Percentiles rank a stretch among this genome's conserved stretches.
Evolutionary conservation across 2,329 filamentous ascomycete genomes (phyloP).

Genomic region (Scedosporium minutisporum): DNA sequence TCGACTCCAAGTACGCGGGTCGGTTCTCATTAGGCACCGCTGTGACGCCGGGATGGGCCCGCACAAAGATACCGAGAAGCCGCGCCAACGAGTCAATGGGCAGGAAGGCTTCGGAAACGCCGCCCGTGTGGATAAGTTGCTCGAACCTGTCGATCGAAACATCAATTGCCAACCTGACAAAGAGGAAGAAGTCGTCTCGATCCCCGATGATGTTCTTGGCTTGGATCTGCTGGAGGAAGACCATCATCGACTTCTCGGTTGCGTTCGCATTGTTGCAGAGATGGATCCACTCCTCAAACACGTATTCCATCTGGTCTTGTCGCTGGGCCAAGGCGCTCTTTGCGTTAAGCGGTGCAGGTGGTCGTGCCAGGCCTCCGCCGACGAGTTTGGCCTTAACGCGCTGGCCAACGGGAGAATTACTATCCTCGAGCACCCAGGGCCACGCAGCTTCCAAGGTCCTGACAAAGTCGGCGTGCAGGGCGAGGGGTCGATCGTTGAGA

Average conservation of each 20-base stretch:
- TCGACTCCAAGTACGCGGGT: slow-evolving; percentile 63
- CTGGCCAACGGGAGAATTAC: slow-evolving; percentile 52
- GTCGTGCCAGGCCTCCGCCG: slow-evolving; percentile 28
- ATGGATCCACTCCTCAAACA: slow-evolving; percentile 92
- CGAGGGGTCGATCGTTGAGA: slow-evolving; percentile 66
- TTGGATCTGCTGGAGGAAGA: slow-evolving; percentile 81
- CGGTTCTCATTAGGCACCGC: slow-evolving; percentile 40
- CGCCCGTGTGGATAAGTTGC: slow-evolving; percentile 53
- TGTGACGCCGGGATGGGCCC: not conserved
- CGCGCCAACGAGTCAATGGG: slow-evolving; percentile 74
- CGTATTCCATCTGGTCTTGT: slow-evolving; percentile 81
- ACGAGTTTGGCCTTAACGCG: slow-evolving; percentile 58
- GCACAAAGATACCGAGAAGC: slow-evolving; percentile 64
- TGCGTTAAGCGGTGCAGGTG: slow-evolving; percentile 29
- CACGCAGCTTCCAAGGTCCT: slow-evolving; percentile 73
- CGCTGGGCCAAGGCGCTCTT: slow-evolving; percentile 51
- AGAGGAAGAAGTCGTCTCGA: slow-evolving; percentile 67
- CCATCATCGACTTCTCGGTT: slow-evolving; percentile 58
- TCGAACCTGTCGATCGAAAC: slow-evolving; percentile 71
- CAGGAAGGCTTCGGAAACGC: slow-evolving; percentile 44
- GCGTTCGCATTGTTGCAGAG: slow-evolving; percentile 69
- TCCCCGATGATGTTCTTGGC: slow-evolving; percentile 61
- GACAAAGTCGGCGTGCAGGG: slow-evolving; percentile 77
- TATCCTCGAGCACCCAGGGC: slow-evolving; percentile 69
- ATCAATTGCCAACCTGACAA: slow-evolving; percentile 75